Conservation (phyloP, 2,329 filamentous ascomycete genomes). For the Neopestalotiopsis rosae region DNA sequence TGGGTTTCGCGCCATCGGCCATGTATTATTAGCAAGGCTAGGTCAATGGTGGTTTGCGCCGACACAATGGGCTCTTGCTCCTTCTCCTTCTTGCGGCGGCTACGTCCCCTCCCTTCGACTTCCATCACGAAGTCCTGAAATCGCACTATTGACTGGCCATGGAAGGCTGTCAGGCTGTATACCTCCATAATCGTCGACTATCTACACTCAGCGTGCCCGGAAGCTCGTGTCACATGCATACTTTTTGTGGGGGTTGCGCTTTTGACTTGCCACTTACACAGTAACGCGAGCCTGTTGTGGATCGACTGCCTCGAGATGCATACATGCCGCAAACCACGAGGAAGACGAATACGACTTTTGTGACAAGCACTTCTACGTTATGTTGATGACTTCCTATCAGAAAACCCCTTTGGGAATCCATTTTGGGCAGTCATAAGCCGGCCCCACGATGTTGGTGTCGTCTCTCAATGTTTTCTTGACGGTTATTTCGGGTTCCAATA, state of each 20-base stretch:
- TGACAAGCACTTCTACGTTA: background rate
- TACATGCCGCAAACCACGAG: background rate
- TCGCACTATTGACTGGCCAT: background rate
- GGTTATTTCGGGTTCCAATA: background rate
- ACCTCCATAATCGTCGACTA: background rate
- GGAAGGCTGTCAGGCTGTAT: background rate
- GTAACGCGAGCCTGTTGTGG: background rate
- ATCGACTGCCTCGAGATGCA: background rate
- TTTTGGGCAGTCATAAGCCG: constrained; percentile 7
- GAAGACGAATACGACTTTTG: background rate
- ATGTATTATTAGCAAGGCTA: background rate
- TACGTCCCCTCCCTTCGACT: background rate
- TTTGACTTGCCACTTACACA: background rate
- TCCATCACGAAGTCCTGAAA: background rate
- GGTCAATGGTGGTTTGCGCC: background rate
- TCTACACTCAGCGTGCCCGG: constrained; percentile 3
- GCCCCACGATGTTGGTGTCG: background rate
- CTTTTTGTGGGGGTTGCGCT: constrained; percentile 6
- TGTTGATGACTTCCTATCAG: background rate
- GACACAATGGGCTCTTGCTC: background rate
- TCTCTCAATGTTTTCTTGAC: background rate
- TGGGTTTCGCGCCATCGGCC: constrained; percentile 14
- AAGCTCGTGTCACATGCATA: constrained; percentile 12
- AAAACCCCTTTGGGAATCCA: background rate
- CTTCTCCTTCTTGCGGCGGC: background rate